Evolutionary conservation across 306 rosid species (phyloP).

Genomic region (Fragaria nilgerrensis): DNA sequence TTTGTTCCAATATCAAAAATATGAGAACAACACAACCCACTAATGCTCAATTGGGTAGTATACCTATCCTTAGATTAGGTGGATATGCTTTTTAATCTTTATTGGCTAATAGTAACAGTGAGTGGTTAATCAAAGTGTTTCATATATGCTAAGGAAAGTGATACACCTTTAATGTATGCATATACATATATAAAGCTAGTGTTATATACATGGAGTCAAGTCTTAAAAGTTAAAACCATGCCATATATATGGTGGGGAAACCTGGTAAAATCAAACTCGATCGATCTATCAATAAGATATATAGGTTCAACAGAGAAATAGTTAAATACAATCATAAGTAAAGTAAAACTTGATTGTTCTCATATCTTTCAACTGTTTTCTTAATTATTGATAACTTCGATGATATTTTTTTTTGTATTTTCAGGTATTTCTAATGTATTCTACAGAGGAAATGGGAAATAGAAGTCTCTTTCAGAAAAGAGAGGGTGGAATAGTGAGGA

Average conservation of each 20-base stretch:
- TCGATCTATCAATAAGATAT: background rate
- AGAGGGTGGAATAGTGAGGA: background rate
- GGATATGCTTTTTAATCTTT: slow-evolving; percentile 6
- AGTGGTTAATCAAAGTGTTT: background rate
- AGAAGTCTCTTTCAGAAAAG: background rate
- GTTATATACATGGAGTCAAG: background rate
- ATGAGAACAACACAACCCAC: background rate
- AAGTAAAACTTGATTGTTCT: too few relatives aligned
- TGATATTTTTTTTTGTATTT: too few relatives aligned
- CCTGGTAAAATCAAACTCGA: background rate
- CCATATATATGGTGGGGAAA: slow-evolving; percentile 1
- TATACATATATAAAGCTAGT: background rate
- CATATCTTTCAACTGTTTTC: too few relatives aligned
- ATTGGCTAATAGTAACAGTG: background rate
- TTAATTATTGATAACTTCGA: too few relatives aligned
- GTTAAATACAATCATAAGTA: too few relatives aligned
- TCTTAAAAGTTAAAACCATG: background rate
- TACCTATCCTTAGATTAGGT: slow-evolving; percentile 6
- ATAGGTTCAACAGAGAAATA: background rate
- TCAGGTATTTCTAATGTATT: background rate
- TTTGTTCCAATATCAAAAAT: background rate
- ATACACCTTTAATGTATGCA: background rate
- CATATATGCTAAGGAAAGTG: background rate
- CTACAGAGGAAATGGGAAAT: background rate
- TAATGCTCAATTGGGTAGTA: background rate